A percentile compares a stretch with the other conserved stretches of the same genome.
Evolutionary conservation across 345 rosid genomes (phyloP).

Genomic region (Eucalyptus victrix): DNA sequence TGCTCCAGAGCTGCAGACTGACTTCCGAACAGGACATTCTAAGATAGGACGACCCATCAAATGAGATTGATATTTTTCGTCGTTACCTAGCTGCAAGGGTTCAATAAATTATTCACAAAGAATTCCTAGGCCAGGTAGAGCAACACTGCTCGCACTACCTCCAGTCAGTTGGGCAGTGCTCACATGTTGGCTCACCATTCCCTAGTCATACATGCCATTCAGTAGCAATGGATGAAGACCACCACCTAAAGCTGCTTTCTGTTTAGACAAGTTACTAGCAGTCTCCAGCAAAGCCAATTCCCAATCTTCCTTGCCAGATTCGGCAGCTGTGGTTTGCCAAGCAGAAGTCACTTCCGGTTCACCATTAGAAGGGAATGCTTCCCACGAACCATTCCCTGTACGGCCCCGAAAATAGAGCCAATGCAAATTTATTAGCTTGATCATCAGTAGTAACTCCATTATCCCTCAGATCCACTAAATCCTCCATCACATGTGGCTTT

Average conservation of each 20-base stretch:
- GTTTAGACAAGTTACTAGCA: constrained; percentile 62
- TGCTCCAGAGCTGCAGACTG: neutral
- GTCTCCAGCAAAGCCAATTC: constrained; percentile 61
- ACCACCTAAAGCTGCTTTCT: constrained; percentile 61
- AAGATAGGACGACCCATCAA: neutral
- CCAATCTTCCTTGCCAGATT: constrained; percentile 86
- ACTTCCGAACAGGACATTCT: neutral
- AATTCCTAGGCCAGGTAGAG: constrained; percentile 27
- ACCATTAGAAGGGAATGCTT: constrained; percentile 64
- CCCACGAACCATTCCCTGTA: constrained; percentile 64
- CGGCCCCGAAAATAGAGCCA: constrained; percentile 57
- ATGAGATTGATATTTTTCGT: too few relatives aligned
- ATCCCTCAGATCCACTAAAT: constrained; percentile 55
- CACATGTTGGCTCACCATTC: constrained; percentile 77
- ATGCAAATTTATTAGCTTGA: constrained; percentile 69
- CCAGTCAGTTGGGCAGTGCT: constrained; percentile 53
- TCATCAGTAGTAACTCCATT: neutral
- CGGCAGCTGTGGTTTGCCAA: constrained; percentile 78
- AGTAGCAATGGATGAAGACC: constrained; percentile 73
- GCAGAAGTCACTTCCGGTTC: constrained; percentile 47
- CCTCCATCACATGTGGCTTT: too few relatives aligned
- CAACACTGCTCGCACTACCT: constrained; percentile 82
- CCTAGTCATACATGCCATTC: constrained; percentile 92
- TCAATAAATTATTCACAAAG: too few relatives aligned
- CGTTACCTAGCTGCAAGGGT: too few relatives aligned